phyloP scores from a whole-genome alignment of 306 rosid species.

The Pyrus pyrifolia region DNA sequence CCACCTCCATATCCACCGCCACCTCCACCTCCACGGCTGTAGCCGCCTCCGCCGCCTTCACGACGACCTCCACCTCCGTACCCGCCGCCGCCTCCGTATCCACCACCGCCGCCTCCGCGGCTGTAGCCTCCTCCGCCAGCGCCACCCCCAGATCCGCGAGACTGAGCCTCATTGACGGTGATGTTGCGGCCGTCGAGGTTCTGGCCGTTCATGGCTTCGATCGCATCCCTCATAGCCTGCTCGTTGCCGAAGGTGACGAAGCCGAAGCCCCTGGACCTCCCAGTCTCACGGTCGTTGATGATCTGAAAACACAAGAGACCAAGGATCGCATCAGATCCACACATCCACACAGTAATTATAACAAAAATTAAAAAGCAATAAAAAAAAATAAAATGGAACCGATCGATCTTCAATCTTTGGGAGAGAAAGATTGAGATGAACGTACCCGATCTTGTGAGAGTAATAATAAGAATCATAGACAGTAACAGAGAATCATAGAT shows the following conservation, averaged over 20 bases:
- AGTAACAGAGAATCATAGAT: constrained; percentile 46
- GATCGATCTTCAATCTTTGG: constrained; percentile 85
- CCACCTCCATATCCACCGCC: constrained; percentile 27
- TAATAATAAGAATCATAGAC: constrained; percentile 44
- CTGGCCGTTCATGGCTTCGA: constrained; percentile 88
- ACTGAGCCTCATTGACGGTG: constrained; percentile 89
- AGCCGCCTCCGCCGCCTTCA: constrained; percentile 30
- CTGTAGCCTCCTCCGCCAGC: constrained; percentile 36
- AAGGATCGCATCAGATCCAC: constrained; percentile 15
- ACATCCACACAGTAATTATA: neutral
- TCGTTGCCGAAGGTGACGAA: constrained; percentile 78
- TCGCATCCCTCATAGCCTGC: constrained; percentile 70
- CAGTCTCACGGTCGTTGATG: constrained; percentile 88
- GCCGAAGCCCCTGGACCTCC: constrained; percentile 90
- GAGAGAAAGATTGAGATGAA: constrained; percentile 64
- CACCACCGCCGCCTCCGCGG: constrained; percentile 31
- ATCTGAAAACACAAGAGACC: constrained; percentile 27
- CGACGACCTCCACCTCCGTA: constrained; percentile 24
- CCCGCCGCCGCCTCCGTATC: constrained; percentile 14
- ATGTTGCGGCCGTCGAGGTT: constrained; percentile 80
- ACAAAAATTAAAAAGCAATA: neutral
- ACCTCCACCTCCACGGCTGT: constrained; percentile 35
- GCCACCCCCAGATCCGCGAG: constrained; percentile 60
- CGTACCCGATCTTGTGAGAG: constrained; percentile 77
- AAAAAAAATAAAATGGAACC: constrained; percentile 21